Base-by-base conservation (phyloP, 345 rosid species). In the Dimocarpus longan region DNA sequence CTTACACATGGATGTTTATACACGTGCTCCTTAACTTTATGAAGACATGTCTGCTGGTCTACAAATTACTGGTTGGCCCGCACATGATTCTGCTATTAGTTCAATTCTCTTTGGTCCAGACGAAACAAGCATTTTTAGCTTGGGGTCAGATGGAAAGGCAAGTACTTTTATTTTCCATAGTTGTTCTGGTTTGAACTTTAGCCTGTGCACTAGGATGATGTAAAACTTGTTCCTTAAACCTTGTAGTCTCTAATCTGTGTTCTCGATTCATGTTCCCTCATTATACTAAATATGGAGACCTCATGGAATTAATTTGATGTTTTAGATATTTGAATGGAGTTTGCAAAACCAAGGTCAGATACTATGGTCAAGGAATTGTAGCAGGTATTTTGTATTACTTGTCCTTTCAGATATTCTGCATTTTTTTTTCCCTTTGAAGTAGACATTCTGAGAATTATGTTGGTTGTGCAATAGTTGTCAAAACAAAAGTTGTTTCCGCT, bases 31-130 rank as follows among this genome's bases (percentile, higher is more conserved):
- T 88, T 91, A 82, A 90, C 89, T 76, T 70, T 73, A 76, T 39
- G 67, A 82, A 89, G 95, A 91, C 85, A 91, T 91, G 91, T 86
- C 93, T 79, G 93, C 92, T 50, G 91, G 93, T 79, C 85, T 90
- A 70, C 95, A 85, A 85, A 91, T 91, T 56, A 91, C 95, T 43
- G 92, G 93, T 57, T 91, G 93, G 95, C 93, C 95, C 44, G 95
- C 95, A 42, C 95, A 91, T 78, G 95, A 91, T 87, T 86, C 91
- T 80, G 85, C 90, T 44, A 87, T 90, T 76, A 87, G 90, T 82
- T 90, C 95, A 67, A 82, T 91, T 79, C 87, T 84, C 77, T 91
- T 90, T 71, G 95, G 95, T 78, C 87, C 90, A 0, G 92, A 90
- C 64, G 95, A 91, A 86, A 88, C 93, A 0, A 91, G 95, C 84